Evolutionary conservation across 2,329 filamentous ascomycete species (phyloP).

Genomic region (Lojkania enalia): DNA sequence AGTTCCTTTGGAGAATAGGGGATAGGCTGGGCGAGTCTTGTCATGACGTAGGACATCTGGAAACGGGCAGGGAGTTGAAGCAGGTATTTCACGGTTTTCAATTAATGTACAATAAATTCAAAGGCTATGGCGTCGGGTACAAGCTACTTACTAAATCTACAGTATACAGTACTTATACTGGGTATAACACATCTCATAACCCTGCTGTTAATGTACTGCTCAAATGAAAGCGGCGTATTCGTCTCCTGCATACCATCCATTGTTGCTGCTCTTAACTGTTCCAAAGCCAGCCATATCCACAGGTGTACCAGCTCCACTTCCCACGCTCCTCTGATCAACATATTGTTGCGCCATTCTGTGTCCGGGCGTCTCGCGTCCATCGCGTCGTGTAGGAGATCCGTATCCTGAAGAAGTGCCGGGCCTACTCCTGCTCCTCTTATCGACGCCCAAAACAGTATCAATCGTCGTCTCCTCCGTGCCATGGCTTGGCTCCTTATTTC

Average conservation of each 20-base stretch:
- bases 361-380: constrained; percentile 31
- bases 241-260: not conserved
- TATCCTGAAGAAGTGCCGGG: not conserved
- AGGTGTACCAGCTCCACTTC: constrained; percentile 14
- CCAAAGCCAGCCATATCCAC: not conserved
- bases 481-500: constrained; percentile 21
- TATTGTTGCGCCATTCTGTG: constrained; percentile 38
- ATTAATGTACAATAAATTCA: too few species aligned
- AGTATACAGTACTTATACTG: too few species aligned
- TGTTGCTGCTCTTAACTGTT: too few species aligned
- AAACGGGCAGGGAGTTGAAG: too few species aligned
- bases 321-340: constrained; percentile 23
- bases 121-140: not conserved
- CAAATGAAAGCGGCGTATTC: not conserved
- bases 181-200: not conserved
- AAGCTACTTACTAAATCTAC: not conserved
- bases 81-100: too few species aligned
- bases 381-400: not conserved
- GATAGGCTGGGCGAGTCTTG: not conserved
- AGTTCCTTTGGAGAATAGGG: not conserved
- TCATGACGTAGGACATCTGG: too few species aligned
- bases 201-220: not conserved
- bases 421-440: not conserved
- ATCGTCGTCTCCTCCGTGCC: constrained; percentile 15
- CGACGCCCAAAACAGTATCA: constrained; percentile 13